phyloP scores from a whole-genome alignment of 805 yeast genomes.

The Candida taoyuanica region DNA sequence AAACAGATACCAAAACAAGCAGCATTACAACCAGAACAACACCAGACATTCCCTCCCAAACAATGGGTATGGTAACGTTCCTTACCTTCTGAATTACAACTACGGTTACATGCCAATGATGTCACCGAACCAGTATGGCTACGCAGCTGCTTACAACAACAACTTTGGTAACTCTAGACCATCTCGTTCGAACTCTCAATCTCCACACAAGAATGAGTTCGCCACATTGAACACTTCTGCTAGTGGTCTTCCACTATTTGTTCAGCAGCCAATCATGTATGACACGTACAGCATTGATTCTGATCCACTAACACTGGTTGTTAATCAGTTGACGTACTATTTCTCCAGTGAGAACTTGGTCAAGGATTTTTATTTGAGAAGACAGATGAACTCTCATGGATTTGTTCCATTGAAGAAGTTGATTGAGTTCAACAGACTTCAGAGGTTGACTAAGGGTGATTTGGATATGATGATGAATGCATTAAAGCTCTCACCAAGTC shows the following conservation, averaged over 20 bases:
- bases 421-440: slow-evolving; percentile 71
- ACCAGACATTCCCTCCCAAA: slow-evolving; percentile 22
- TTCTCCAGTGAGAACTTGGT: slow-evolving; percentile 82
- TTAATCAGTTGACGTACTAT: slow-evolving; percentile 79
- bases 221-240: slow-evolving; percentile 4
- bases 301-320: slow-evolving; percentile 26
- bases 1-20: slow-evolving; percentile 2
- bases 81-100: slow-evolving; percentile 13
- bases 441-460: slow-evolving; percentile 56
- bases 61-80: slow-evolving; percentile 5
- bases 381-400: slow-evolving; percentile 74
- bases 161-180: no score
- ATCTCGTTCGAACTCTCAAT: slow-evolving; percentile 21
- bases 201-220: slow-evolving; percentile 16
- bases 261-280: slow-evolving; percentile 10
- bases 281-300: slow-evolving; percentile 9
- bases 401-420: slow-evolving; percentile 60
- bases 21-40: slow-evolving; percentile 12
- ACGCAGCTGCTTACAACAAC: not conserved
- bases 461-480: slow-evolving; percentile 29
- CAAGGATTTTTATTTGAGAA: slow-evolving; percentile 77
- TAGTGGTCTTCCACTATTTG: slow-evolving; percentile 10
- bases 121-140: slow-evolving; percentile 14
- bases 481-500: slow-evolving; percentile 15
- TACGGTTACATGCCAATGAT: slow-evolving; percentile 10